Evolutionary conservation across 2,329 filamentous ascomycete genomes (phyloP).

Genomic region (Phoma sp.): DNA sequence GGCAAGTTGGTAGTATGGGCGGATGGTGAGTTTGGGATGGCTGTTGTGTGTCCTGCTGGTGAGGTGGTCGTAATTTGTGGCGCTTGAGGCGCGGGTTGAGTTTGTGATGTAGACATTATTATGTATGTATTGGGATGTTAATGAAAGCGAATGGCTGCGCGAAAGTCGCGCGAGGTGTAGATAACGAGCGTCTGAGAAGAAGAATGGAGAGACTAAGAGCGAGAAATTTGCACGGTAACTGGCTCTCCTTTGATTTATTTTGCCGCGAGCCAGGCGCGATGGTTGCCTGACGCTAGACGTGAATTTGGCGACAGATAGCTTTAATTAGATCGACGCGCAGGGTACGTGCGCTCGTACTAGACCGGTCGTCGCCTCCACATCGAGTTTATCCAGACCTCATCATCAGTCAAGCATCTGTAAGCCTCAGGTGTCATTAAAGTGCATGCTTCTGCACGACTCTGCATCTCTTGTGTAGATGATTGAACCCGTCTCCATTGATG

Average conservation of each 20-base stretch:
- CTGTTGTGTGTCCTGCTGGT: slow-evolving; percentile 6
- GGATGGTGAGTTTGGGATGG: background rate
- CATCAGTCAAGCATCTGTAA: slow-evolving; percentile 2
- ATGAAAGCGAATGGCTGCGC: slow-evolving; percentile 17
- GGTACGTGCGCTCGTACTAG: slow-evolving; percentile 8
- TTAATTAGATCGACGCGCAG: slow-evolving; percentile 10
- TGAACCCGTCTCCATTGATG: background rate
- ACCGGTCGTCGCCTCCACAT: slow-evolving; percentile 6
- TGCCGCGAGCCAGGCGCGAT: slow-evolving; percentile 7
- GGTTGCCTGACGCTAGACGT: slow-evolving; percentile 21
- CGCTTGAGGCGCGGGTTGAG: slow-evolving; percentile 1
- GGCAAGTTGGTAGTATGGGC: background rate
- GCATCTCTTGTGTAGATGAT: background rate
- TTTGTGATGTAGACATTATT: slow-evolving; percentile 15
- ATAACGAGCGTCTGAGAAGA: slow-evolving; percentile 4
- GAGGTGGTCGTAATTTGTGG: slow-evolving; percentile 15
- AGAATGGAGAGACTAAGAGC: background rate
- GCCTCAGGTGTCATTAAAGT: background rate
- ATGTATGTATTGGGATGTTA: slow-evolving; percentile 6
- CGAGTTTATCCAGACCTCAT: slow-evolving; percentile 6
- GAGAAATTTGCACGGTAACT: slow-evolving; percentile 5
- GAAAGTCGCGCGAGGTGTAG: slow-evolving; percentile 1
- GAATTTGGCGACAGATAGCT: slow-evolving; percentile 11
- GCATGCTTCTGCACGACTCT: background rate
- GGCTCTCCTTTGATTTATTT: slow-evolving; percentile 11